These are phyloP conservation scores for Beauveria sp. DNA, from an alignment of 2,329 filamentous ascomycete genomes.

Conservation along the genomic window DNA sequence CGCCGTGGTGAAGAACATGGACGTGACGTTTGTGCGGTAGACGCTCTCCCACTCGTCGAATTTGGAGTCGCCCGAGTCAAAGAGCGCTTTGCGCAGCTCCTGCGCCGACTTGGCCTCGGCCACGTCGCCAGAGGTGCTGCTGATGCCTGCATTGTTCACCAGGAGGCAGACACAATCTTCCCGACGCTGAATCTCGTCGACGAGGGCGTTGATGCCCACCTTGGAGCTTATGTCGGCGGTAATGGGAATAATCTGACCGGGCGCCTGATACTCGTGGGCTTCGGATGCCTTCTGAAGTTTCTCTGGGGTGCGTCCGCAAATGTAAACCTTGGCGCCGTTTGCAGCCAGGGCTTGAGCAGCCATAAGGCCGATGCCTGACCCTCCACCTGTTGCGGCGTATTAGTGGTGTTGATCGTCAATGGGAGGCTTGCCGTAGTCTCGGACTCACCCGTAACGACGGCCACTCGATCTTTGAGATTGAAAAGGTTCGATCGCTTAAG, in stretches of 20 bases:
- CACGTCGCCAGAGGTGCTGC: conserved; percentile 43
- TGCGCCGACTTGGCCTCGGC: conserved; percentile 32
- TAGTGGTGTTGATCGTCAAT: background rate
- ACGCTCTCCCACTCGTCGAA: conserved; percentile 65
- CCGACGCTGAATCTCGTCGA: conserved; percentile 44
- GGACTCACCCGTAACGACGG: conserved; percentile 35
- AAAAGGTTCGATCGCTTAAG: conserved; percentile 25
- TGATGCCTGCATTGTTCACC: conserved; percentile 61
- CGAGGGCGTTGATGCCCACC: conserved; percentile 48
- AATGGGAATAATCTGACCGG: conserved; percentile 52
- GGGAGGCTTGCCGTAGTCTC: background rate
- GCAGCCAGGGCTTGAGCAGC: conserved; percentile 57
- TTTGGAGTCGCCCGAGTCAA: conserved; percentile 50
- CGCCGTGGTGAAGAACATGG: conserved; percentile 57
- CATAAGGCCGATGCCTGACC: conserved; percentile 62
- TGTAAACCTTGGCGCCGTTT: conserved; percentile 64
- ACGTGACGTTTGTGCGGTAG: conserved; percentile 69
- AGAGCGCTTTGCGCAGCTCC: conserved; percentile 54
- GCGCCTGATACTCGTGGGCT: conserved; percentile 44
- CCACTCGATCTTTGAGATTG: conserved; percentile 34
- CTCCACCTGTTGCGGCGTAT: conserved; percentile 31
- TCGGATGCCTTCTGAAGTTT: conserved; percentile 54
- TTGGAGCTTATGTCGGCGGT: conserved; percentile 57
- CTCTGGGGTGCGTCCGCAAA: conserved; percentile 56
- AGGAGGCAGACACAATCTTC: conserved; percentile 56